These are phyloP conservation scores for Protomyces inundatus DNA, from an alignment of 1,139 yeast species.

Conservation along the genomic window DNA sequence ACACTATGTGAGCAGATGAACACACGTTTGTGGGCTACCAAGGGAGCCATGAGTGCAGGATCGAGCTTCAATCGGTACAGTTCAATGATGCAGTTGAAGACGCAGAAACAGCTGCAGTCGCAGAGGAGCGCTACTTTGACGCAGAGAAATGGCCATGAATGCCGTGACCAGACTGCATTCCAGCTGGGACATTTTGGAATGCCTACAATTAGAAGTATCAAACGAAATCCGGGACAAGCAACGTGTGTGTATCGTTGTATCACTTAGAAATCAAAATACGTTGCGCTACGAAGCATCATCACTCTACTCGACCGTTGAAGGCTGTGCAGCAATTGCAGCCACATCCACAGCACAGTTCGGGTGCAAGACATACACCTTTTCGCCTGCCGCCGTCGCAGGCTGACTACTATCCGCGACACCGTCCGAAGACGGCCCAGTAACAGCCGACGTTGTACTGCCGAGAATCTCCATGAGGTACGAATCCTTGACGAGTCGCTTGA, in stretches of 20 bases:
- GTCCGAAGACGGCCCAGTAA: no score
- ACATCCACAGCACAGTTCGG: conserved; percentile 26
- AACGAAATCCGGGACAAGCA: neutral
- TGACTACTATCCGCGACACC: conserved; percentile 20
- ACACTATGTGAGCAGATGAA: no score
- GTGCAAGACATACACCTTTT: conserved; percentile 17
- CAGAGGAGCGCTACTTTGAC: no score
- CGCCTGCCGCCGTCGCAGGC: conserved; percentile 9
- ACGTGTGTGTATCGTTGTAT: neutral
- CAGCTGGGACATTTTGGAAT: no score
- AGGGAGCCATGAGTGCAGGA: no score
- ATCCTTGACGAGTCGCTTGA: conserved; percentile 79
- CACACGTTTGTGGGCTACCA: no score
- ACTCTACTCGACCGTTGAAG: neutral
- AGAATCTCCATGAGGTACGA: conserved; percentile 76
- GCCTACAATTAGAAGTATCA: no score
- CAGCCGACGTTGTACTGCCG: conserved; percentile 39
- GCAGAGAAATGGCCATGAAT: no score
- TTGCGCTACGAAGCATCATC: neutral
- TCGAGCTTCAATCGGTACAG: no score
- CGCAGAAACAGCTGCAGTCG: no score
- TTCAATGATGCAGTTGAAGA: no score
- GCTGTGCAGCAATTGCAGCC: conserved; percentile 15
- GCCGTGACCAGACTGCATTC: no score
- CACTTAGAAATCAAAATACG: neutral